phyloP scores from a whole-genome alignment of 306 rosid genomes.

The Ochetophila trinervis region DNA sequence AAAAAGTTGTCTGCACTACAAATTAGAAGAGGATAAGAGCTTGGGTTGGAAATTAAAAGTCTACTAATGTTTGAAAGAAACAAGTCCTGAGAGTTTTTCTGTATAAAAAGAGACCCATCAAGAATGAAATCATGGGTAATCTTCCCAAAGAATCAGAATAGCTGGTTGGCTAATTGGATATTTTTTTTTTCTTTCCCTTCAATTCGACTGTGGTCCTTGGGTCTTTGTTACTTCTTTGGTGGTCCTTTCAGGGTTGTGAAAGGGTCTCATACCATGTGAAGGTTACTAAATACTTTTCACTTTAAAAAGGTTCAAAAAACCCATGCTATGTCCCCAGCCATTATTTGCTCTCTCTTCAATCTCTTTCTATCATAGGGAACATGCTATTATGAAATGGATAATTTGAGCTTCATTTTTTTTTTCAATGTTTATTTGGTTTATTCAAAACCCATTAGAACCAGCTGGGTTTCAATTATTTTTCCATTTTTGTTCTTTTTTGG shows the following conservation, averaged over 20 bases:
- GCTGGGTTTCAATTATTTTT: slow-evolving; percentile 4
- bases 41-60: slow-evolving; percentile 11
- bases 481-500: neutral
- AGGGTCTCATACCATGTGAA: slow-evolving; percentile 19
- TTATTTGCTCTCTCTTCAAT: neutral
- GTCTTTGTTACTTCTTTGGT: slow-evolving; percentile 22
- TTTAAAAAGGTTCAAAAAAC: neutral
- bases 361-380: slow-evolving; percentile 13
- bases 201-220: slow-evolving; percentile 38
- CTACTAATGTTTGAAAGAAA: slow-evolving; percentile 27
- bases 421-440: slow-evolving; percentile 8
- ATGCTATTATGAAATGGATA: neutral
- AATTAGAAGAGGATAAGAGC: slow-evolving; percentile 9
- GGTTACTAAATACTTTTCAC: slow-evolving; percentile 1
- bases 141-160: slow-evolving; percentile 22
- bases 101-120: slow-evolving; percentile 31
- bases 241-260: slow-evolving; percentile 27
- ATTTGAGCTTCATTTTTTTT: neutral
- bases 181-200: neutral
- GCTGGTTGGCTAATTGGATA: slow-evolving; percentile 24
- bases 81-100: slow-evolving; percentile 23
- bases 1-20: neutral
- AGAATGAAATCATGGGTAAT: slow-evolving; percentile 23
- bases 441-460: slow-evolving; percentile 1
- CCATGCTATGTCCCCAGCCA: slow-evolving; percentile 6